phyloP scores from a whole-genome alignment of 495 filamentous ascomycete genomes.

The Neurospora hispaniola region DNA sequence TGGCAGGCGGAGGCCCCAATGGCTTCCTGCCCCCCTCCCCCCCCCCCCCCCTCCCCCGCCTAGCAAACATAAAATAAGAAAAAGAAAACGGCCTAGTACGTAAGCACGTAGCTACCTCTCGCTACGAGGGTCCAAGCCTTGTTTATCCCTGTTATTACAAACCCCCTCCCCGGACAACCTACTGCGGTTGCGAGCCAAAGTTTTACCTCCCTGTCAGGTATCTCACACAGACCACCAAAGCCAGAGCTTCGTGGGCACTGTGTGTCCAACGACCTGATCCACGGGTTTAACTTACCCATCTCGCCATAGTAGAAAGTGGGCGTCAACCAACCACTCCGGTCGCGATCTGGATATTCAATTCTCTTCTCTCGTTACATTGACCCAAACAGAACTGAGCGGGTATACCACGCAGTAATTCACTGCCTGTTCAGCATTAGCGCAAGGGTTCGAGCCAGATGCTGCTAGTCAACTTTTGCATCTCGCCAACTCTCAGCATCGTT shows the following conservation, averaged over 20 bases:
- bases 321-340: neutral
- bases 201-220: too few relatives aligned
- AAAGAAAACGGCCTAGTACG: neutral
- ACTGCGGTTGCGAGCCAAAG: too few relatives aligned
- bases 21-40: neutral
- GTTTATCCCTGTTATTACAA: neutral
- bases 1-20: neutral
- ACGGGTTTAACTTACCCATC: too few relatives aligned
- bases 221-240: too few relatives aligned
- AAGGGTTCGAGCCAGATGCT: neutral
- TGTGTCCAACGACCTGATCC: too few relatives aligned
- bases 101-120: neutral
- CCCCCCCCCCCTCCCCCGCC: too few relatives aligned
- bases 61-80: neutral
- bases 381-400: neutral
- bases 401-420: neutral
- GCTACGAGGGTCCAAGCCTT: neutral
- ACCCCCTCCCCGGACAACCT: neutral
- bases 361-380: neutral
- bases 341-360: neutral
- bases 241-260: too few relatives aligned
- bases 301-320: neutral
- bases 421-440: neutral
- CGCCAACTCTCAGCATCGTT: neutral
- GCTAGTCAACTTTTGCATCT: neutral